Conservation (phyloP, 257 asterid genomes). For the Nicotiana knightiana region DNA sequence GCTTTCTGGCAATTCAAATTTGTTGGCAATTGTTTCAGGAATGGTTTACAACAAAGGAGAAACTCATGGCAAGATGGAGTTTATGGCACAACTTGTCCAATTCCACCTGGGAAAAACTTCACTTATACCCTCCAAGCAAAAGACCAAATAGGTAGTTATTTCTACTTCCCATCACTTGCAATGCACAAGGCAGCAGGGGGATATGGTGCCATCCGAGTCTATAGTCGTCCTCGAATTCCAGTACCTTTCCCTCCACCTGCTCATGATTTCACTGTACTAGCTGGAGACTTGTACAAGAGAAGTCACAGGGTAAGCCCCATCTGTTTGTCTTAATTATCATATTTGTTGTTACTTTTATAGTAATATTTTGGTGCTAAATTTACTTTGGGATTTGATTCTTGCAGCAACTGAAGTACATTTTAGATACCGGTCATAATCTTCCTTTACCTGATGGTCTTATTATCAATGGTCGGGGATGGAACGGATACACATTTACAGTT, state of each 20-base stretch:
- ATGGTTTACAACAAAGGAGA: constrained; percentile 89
- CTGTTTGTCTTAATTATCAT: not conserved
- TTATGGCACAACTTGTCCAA: constrained; percentile 81
- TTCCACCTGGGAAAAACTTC: constrained; percentile 71
- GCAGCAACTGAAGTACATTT: constrained; percentile 69
- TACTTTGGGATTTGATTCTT: constrained; percentile 5
- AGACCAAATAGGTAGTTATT: constrained; percentile 88
- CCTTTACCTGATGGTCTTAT: constrained; percentile 90
- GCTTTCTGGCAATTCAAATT: not conserved
- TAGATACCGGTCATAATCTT: constrained; percentile 76
- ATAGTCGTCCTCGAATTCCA: constrained; percentile 83
- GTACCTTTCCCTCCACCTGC: constrained; percentile 83
- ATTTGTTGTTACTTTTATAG: not conserved
- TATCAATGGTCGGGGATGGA: constrained; percentile 93
- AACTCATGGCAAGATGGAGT: constrained; percentile 96
- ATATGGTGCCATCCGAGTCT: constrained; percentile 72
- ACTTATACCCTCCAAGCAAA: constrained; percentile 83
- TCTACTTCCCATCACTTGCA: constrained; percentile 78
- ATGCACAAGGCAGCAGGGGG: constrained; percentile 95
- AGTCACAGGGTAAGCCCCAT: constrained; percentile 55
- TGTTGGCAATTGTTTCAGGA: constrained; percentile 35
- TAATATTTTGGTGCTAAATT: not conserved
- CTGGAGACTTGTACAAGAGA: constrained; percentile 92
- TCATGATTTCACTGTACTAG: constrained; percentile 65
- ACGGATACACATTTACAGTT: constrained; percentile 78